Conservation (phyloP, 176 grass and related monocot genomes). For the Eleusine coracana region DNA sequence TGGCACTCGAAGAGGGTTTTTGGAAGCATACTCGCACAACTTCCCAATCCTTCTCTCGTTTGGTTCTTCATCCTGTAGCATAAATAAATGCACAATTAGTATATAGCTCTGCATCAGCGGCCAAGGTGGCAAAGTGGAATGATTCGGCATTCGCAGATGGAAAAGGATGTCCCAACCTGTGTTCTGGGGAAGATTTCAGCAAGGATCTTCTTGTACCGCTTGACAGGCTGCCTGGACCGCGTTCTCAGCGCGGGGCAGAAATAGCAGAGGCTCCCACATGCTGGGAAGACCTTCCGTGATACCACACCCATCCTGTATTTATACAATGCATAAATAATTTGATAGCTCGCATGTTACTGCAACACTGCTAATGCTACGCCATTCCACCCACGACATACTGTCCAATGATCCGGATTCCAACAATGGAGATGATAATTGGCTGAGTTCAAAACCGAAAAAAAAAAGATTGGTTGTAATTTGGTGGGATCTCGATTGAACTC, state of each 20-base stretch:
- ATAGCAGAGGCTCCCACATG: conserved; percentile 70
- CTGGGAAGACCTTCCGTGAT: conserved; percentile 62
- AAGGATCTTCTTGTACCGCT: conserved; percentile 91
- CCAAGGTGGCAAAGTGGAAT: background rate
- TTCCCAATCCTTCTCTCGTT: conserved; percentile 88
- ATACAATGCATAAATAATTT: conserved; percentile 17
- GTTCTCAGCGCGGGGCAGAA: conserved; percentile 71
- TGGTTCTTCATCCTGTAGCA: conserved; percentile 72
- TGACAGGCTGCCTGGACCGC: conserved; percentile 79
- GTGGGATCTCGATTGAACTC: background rate
- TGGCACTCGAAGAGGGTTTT: conserved; percentile 80
- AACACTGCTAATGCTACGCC: background rate
- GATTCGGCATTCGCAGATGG: background rate
- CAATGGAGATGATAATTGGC: background rate
- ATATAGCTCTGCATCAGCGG: background rate
- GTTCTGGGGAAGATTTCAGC: conserved; percentile 83
- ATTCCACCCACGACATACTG: background rate
- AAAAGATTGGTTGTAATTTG: background rate
- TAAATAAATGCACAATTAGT: background rate
- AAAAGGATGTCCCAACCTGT: conserved; percentile 44
- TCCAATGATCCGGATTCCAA: background rate
- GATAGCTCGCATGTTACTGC: background rate
- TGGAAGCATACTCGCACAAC: conserved; percentile 80
- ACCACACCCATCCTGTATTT: conserved; percentile 63
- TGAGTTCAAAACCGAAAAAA: background rate